Evolutionary conservation across 2,329 filamentous ascomycete species (phyloP).

Genomic region (Botrytis elliptica): DNA sequence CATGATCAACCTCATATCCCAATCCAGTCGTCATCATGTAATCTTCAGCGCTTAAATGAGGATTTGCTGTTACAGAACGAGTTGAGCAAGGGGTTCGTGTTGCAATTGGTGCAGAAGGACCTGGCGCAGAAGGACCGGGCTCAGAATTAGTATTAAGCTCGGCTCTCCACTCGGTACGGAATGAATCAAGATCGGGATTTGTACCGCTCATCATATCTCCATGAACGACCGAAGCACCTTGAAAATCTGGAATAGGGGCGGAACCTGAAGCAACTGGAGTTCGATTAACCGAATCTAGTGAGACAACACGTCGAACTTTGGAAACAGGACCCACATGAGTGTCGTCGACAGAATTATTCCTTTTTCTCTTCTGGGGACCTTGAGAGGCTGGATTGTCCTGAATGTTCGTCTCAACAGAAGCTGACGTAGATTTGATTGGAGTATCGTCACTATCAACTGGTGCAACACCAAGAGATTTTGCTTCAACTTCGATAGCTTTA

Average conservation of each 20-base stretch:
- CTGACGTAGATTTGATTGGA: neutral
- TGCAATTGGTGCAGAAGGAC: no score
- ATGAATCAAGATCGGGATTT: neutral
- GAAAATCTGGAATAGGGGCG: neutral
- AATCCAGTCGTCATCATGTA: neutral
- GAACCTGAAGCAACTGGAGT: neutral
- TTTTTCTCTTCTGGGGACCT: neutral
- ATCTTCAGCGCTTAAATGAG: neutral
- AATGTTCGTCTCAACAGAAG: neutral
- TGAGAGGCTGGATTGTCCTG: neutral
- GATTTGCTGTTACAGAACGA: neutral
- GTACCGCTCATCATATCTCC: neutral
- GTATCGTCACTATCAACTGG: neutral
- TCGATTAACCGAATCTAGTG: neutral
- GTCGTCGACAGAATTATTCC: neutral
- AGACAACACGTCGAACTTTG: conserved; percentile 42
- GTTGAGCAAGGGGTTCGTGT: neutral
- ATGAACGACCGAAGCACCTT: neutral
- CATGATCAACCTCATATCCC: neutral
- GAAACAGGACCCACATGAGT: neutral
- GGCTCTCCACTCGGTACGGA: neutral
- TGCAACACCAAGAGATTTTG: neutral
- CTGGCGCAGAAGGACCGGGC: neutral
- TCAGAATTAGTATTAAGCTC: neutral
- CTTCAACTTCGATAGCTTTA: neutral